phyloP scores from a whole-genome alignment of 148 eudicot genomes.

The Vaccinium darrowii region DNA sequence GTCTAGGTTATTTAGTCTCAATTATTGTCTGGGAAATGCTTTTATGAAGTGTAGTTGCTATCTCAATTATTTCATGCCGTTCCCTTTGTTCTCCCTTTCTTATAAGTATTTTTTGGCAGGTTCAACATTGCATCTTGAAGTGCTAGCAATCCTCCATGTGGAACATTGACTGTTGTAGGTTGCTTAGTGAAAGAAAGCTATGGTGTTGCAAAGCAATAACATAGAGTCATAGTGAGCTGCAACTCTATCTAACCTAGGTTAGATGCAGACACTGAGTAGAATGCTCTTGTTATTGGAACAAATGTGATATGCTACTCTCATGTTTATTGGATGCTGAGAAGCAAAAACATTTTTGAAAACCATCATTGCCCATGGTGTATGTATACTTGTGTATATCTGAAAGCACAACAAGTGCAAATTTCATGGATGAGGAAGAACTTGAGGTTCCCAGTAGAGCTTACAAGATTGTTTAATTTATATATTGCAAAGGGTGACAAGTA shows the following conservation, averaged over 20 bases:
- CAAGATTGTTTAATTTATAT: too few species aligned
- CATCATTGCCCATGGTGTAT: too few species aligned
- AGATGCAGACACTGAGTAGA: neutral
- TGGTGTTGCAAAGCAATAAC: conserved; percentile 87
- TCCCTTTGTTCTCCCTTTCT: neutral
- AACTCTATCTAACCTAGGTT: neutral
- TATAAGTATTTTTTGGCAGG: conserved; percentile 32
- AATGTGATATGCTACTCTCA: neutral
- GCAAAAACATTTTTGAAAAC: too few species aligned
- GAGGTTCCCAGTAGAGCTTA: too few species aligned
- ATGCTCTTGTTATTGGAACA: neutral
- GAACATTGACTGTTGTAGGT: conserved; percentile 62
- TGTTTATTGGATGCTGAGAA: too few species aligned
- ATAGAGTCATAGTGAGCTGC: conserved; percentile 70
- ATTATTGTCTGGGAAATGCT: too few species aligned
- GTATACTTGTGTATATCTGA: too few species aligned
- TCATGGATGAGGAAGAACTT: too few species aligned
- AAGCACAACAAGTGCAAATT: too few species aligned
- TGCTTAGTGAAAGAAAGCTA: conserved; percentile 87
- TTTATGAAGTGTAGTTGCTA: neutral
- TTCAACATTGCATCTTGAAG: conserved; percentile 34
- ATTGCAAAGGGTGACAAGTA: too few species aligned
- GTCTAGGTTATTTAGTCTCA: too few species aligned
- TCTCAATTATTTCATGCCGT: neutral
- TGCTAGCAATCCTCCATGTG: conserved; percentile 77